Evolutionary conservation across 768 basidiomycete species (phyloP), one percentile per base, ranked within the genome.

Genomic region (Sporobolomyces pararoseus): DNA sequence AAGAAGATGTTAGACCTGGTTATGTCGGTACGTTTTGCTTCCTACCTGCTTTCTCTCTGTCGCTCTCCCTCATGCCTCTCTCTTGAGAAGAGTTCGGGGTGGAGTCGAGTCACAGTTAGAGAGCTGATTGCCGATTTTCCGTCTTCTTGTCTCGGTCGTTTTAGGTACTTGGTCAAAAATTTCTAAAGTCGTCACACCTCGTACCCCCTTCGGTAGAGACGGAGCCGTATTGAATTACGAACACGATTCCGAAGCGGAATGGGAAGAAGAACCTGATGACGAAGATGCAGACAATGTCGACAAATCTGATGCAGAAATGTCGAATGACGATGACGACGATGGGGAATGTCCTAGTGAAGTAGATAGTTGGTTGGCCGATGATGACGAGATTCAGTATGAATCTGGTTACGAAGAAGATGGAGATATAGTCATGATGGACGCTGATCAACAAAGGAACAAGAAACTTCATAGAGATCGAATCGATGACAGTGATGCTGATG

Each of bases 161-260:
- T 34, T 25, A 81, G 83, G 83, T 27, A 98, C 96, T 9, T 97
- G 90, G 88, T 93, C 92, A 12, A 87, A 88, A 63, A 85, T 83
- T 68, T 94, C 92, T 19, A 82, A 83, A 23, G 80, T 85, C 39
- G 86, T 98, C 68, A 88, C 91, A 1, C 88, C 93, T 2, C 86
- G 96, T 21, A 85, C 84, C 23, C 94, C 96, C 1, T 88, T 95
- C 69, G 86, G 84, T 3, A 85, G 85, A 72, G 96, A 99, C 76
- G 82, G 85, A 16, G 81, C 88, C 1, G 83, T 85, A 17, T 84
- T 90, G 63, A 92, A 98, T 79, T 99, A 98, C 78, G 84, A 85
- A 7, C 91, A 94, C 77, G 94, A 99, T 80, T 93, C 90, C 60
- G 95, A 91, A 19, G 91, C 88, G 75, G 96, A 98, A 75, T 98